Base-by-base conservation (phyloP, 208 protist species). In the Leishmania martiniquensis region DNA sequence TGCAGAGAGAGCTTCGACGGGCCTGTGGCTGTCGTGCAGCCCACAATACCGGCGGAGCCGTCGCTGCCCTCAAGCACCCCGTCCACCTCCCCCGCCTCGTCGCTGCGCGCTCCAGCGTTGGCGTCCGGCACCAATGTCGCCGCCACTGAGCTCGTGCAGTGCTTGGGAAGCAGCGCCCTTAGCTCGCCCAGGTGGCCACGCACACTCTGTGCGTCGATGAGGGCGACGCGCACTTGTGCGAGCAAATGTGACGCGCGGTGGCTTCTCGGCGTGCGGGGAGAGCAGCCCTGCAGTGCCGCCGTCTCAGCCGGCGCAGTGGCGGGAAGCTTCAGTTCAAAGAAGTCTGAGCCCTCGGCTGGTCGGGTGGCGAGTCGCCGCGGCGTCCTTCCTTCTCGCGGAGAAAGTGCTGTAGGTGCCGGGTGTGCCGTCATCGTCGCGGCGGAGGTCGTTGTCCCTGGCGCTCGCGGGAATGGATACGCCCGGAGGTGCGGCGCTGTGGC, bases 151-250 rank as follows among this genome's bases (percentile, higher is more conserved):
- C 4, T n/a, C 9, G 62, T 39, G 22, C 20, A 29, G 9, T 57
- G 45, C 45, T 60, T 77, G 9, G 74, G 68, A 7, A 79, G 68
- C 9, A 78, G 73, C 7, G 79, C 60, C 15, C 62, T 51, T 57
- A 78, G 51, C 42, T 79, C 75, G 10, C 34, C 69, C 52, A 83
- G 68, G 49, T 83, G 73, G 4, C 62, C 42, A 39, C 74, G 68
- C 59, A 83, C 79, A 22, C 74, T 72, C 32, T 51, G 74, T 0
- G 74, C 73, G 34, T 83, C 79, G 45, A 72, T 79, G 47, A 83
- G 54, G 13, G 79, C 79, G 15, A 83, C 69, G 15, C 79, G 79
- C 10, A 83, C 55, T 10, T 67, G 79, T 32, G 76, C 63, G 25
- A 79, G 13, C 29, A 83, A 25, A 32, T 45, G 22, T 22, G 72